These are phyloP conservation scores for Sporobolomyces roseus DNA, from an alignment of 768 basidiomycete species.

Conservation along the genomic window DNA sequence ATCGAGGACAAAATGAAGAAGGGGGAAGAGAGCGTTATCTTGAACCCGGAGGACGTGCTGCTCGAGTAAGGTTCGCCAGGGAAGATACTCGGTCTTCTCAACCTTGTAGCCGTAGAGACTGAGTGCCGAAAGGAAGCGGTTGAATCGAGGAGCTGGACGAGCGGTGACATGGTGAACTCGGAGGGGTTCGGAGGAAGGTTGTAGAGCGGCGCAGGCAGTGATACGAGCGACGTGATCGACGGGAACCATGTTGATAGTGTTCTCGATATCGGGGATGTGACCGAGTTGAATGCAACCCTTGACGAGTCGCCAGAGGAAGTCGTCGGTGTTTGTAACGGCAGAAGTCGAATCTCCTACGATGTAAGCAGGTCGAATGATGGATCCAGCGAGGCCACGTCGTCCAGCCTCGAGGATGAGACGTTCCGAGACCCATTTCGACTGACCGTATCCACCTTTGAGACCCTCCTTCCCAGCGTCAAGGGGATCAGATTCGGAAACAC, in stretches of 20 bases:
- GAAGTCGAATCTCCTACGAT: slow-evolving; percentile 85
- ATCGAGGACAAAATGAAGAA: slow-evolving; percentile 94
- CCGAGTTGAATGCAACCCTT: slow-evolving; percentile 99
- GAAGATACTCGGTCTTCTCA: slow-evolving; percentile 75
- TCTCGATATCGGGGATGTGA: slow-evolving; percentile 92
- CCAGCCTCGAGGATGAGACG: slow-evolving; percentile 89
- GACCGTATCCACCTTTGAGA: slow-evolving; percentile 89
- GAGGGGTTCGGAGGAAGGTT: slow-evolving; percentile 52
- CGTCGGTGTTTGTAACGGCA: slow-evolving; percentile 97
- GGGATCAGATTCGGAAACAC: slow-evolving; percentile 81
- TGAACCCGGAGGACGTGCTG: slow-evolving; percentile 89
- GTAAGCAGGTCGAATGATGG: slow-evolving; percentile 90
- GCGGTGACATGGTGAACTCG: slow-evolving; percentile 81
- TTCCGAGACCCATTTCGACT: slow-evolving; percentile 98
- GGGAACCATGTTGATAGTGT: slow-evolving; percentile 96
- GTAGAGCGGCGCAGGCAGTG: slow-evolving; percentile 66
- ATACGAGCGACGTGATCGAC: slow-evolving; percentile 92
- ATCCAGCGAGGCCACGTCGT: slow-evolving; percentile 72
- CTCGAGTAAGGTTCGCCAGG: slow-evolving; percentile 87
- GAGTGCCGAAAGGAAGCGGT: slow-evolving; percentile 71
- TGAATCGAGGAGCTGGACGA: slow-evolving; percentile 80
- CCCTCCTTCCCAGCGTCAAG: slow-evolving; percentile 73
- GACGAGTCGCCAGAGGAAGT: slow-evolving; percentile 96
- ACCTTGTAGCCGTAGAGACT: slow-evolving; percentile 74
- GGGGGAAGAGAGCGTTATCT: slow-evolving; percentile 94